Base-by-base conservation (phyloP, 768 basidiomycete species). In the Lactifluus rugatus region DNA sequence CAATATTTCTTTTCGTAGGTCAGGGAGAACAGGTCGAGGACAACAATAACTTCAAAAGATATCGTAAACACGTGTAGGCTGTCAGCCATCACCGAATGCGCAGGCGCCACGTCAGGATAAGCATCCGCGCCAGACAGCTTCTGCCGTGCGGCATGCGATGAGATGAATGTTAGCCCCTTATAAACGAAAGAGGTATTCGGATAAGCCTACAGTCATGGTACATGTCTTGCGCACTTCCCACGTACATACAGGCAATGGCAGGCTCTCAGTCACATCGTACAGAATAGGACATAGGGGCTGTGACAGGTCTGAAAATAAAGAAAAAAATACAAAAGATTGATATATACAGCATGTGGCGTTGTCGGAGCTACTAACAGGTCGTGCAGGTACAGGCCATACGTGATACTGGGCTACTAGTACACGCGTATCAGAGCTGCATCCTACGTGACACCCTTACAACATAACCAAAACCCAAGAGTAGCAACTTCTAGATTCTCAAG, bases 201-300 rank as follows among this genome's bases (percentile, higher is more conserved):
- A 52, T 50, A 8, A 25, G 41, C 34, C 23, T 23, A 41, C 56
- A 34, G 25, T 13, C n/a, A n/a, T n/a, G n/a, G n/a, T n/a, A n/a
- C n/a, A n/a, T n/a, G n/a, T n/a, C n/a, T n/a, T n/a, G n/a, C n/a
- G n/a, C n/a, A n/a, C n/a, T n/a, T n/a, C n/a, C n/a, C n/a, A n/a
- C n/a, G n/a, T n/a, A n/a, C 28, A 3, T 21, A 47, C 54, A 60
- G 41, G 54, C 58, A 44, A 44, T 44, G 23, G 42, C 42, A 44
- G 21, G 21, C 45, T 45, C 28, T 45, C 34, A 31, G 44, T 41
- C 54, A 47, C 46, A 44, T 56, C 45, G 11, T 10, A 54, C 23
- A 45, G 41, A 48, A 34, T 17, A 34, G 59, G 59, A 54, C 54
- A 56, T 52, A 60, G 59, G 59, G 59, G 59, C 59, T 56, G 14